Conservation (phyloP, 805 yeast species). For the Lipomyces anomalus region DNA sequence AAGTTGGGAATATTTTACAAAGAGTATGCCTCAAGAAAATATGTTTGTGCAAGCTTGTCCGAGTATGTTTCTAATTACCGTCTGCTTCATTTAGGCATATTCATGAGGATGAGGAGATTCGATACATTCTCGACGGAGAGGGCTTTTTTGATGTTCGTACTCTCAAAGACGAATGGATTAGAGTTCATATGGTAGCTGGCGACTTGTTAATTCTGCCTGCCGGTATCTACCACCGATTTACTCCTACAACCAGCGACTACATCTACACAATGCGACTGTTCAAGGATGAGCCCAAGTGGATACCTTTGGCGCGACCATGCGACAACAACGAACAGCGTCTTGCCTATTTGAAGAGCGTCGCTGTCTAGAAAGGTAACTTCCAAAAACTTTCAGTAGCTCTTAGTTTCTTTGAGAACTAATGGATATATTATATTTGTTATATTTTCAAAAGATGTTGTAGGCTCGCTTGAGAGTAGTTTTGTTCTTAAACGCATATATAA, state of each 20-base stretch:
- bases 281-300: conserved; percentile 96
- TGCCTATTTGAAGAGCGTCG: conserved; percentile 36
- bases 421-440: not conserved
- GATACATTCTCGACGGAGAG: conserved; percentile 82
- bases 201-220: conserved; percentile 71
- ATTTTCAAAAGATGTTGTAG: too few relatives aligned
- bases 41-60: too few relatives aligned
- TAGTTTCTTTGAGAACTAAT: not conserved
- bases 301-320: conserved; percentile 65
- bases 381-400: not conserved
- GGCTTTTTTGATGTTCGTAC: conserved; percentile 89
- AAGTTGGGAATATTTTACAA: conserved; percentile 48
- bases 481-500: too few relatives aligned
- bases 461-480: too few relatives aligned
- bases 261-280: conserved; percentile 78
- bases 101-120: conserved; percentile 95
- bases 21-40: too few relatives aligned
- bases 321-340: conserved; percentile 44
- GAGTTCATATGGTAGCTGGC: conserved; percentile 55
- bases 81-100: conserved; percentile 81
- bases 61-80: too few relatives aligned
- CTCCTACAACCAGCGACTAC: conserved; percentile 56
- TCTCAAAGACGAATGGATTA: conserved; percentile 63
- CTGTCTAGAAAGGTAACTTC: not conserved
- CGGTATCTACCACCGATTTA: conserved; percentile 91